Percentiles rank a stretch among this genome's conserved stretches.
Evolutionary conservation across 768 basidiomycete species (phyloP).

Genomic region (Strobilomyces echinocephalus): DNA sequence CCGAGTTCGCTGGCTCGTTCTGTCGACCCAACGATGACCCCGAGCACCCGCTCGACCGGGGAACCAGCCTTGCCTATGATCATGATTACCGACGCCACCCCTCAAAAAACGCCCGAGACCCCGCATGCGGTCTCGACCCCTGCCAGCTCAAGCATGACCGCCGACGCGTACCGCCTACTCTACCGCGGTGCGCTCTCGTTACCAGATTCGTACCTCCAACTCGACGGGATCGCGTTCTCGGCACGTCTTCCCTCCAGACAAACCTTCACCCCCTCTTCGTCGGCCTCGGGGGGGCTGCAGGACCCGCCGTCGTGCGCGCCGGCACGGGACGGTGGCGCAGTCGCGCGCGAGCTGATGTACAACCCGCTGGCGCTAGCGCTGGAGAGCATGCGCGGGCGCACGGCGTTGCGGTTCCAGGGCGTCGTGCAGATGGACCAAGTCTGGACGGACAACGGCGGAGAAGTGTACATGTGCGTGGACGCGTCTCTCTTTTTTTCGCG

Average conservation of each 20-base stretch:
- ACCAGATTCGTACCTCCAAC: slow-evolving; percentile 64
- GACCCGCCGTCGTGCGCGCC: slow-evolving; percentile 20
- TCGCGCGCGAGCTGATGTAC: slow-evolving; percentile 42
- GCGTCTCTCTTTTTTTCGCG: neutral
- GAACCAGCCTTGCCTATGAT: slow-evolving; percentile 1
- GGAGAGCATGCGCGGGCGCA: slow-evolving; percentile 77
- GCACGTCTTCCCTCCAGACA: slow-evolving; percentile 37
- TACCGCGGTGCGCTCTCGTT: slow-evolving; percentile 73
- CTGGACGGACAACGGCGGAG: slow-evolving; percentile 56
- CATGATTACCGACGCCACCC: slow-evolving; percentile 20
- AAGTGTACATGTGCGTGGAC: slow-evolving; percentile 41
- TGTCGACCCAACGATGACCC: neutral
- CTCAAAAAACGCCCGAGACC: slow-evolving; percentile 7
- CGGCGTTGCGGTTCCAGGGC: slow-evolving; percentile 55
- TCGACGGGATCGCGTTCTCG: slow-evolving; percentile 72
- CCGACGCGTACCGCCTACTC: slow-evolving; percentile 45
- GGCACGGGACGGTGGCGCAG: slow-evolving; percentile 23
- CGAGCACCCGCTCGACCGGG: neutral
- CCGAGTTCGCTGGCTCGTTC: neutral
- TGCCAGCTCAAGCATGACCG: neutral
- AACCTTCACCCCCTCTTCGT: slow-evolving; percentile 15
- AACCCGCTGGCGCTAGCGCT: slow-evolving; percentile 68
- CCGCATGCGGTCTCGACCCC: neutral
- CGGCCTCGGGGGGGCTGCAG: slow-evolving; percentile 9
- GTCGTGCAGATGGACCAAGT: slow-evolving; percentile 49